These are phyloP conservation scores for Pseudogymnoascus verrucosus DNA, from an alignment of 2,329 filamentous ascomycete genomes.

Conservation along the genomic window DNA sequence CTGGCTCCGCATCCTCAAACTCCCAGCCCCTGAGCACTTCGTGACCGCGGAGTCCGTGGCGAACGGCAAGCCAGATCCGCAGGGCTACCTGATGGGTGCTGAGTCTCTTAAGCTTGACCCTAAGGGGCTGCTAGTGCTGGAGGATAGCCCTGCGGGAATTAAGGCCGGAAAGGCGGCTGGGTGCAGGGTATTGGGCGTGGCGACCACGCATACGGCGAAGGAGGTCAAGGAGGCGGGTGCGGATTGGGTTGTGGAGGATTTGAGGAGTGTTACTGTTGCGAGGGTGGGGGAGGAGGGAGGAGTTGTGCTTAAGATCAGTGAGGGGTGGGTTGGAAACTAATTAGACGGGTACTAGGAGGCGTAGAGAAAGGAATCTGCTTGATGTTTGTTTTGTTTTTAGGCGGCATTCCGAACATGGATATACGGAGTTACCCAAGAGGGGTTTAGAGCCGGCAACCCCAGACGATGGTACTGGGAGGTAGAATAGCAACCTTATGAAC, in stretches of 20 bases:
- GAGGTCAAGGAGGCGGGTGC: conserved; percentile 55
- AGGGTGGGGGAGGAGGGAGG: conserved; percentile 30
- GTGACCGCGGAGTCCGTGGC: conserved; percentile 69
- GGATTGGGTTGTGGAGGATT: conserved; percentile 61
- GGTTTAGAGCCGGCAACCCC: neutral
- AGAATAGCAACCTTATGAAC: neutral
- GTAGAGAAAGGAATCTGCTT: neutral
- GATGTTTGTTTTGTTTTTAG: neutral
- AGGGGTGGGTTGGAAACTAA: conserved; percentile 15
- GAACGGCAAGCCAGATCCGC: conserved; percentile 69
- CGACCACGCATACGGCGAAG: conserved; percentile 55
- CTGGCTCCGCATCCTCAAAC: conserved; percentile 60
- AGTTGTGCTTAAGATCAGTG: conserved; percentile 22
- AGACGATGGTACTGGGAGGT: neutral
- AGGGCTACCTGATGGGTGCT: conserved; percentile 63
- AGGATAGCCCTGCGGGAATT: conserved; percentile 64
- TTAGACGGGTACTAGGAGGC: neutral
- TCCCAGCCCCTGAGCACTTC: conserved; percentile 58
- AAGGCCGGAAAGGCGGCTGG: conserved; percentile 63
- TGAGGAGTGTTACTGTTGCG: conserved; percentile 50
- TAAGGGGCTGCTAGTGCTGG: conserved; percentile 49
- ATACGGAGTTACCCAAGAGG: neutral
- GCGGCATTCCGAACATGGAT: neutral
- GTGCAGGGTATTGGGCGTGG: conserved; percentile 57
- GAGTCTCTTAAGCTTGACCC: conserved; percentile 38